Conservation (phyloP, 2,329 filamentous ascomycete species). For the Didymosphaeria variabile region DNA sequence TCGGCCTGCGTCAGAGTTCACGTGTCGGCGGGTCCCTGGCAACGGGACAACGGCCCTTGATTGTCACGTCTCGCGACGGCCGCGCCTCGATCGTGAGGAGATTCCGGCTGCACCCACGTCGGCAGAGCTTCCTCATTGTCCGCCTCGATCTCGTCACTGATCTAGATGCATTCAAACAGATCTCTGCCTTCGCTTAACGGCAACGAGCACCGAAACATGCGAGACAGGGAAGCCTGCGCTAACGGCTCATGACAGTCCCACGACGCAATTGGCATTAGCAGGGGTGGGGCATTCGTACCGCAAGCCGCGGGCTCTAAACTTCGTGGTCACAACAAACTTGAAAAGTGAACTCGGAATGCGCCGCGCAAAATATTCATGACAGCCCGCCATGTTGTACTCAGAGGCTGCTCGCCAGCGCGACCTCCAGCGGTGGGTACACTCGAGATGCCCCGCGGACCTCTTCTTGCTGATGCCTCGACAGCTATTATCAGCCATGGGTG, state of each 20-base stretch:
- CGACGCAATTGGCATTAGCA: background rate
- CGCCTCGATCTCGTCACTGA: background rate
- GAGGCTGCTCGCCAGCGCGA: constrained; percentile 40
- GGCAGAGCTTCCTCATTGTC: background rate
- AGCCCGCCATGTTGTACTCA: constrained; percentile 7
- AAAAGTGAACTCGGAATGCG: background rate
- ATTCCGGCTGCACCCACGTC: no score
- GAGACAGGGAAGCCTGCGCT: background rate
- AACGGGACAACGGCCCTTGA: no score
- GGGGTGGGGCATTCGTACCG: background rate
- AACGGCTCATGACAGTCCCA: background rate
- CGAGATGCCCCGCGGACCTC: background rate
- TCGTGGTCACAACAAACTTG: background rate
- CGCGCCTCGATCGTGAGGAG: no score
- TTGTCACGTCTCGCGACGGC: no score
- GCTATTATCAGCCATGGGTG: constrained; percentile 49
- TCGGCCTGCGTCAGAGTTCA: background rate
- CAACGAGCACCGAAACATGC: background rate
- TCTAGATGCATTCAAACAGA: no score
- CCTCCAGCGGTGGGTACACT: constrained; percentile 35
- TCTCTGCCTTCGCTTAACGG: background rate
- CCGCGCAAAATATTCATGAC: constrained; percentile 6
- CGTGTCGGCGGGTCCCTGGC: background rate
- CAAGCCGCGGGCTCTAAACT: background rate
- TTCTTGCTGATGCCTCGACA: constrained; percentile 16